A percentile compares a stretch with the other conserved stretches of the same genome.
phyloP scores from a whole-genome alignment of 2,329 filamentous ascomycete species.

The Fusarium xyrophilum region DNA sequence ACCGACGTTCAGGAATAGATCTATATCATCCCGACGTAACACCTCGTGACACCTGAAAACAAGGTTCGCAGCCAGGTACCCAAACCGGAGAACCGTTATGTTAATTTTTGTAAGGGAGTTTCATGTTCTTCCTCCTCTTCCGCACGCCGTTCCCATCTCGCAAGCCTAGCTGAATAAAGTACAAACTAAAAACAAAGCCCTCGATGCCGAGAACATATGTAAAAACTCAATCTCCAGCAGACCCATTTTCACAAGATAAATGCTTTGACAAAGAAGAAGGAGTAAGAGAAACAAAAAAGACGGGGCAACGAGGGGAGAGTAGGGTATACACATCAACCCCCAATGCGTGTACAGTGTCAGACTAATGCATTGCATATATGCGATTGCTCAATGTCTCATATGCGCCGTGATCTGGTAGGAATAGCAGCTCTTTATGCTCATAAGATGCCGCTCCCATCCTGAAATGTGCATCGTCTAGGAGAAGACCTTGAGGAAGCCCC shows the following conservation, averaged over 20 bases:
- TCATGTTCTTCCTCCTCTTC: not conserved
- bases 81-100: slow-evolving; percentile 6
- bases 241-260: slow-evolving; percentile 6
- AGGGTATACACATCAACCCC: slow-evolving; percentile 14
- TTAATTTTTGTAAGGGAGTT: not conserved
- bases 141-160: slow-evolving; percentile 19
- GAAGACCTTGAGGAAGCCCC: slow-evolving; percentile 90
- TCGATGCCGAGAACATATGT: not conserved
- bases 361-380: slow-evolving; percentile 18
- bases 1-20: slow-evolving; percentile 3
- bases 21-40: slow-evolving; percentile 36
- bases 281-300: slow-evolving; percentile 24
- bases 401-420: not conserved
- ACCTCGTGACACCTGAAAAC: slow-evolving; percentile 32
- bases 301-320: slow-evolving; percentile 3
- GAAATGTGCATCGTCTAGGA: slow-evolving; percentile 53
- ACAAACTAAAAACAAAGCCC: slow-evolving; percentile 30
- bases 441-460: not conserved
- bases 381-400: slow-evolving; percentile 21
- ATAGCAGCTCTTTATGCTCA: not conserved
- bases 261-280: slow-evolving; percentile 21
- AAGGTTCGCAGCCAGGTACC: slow-evolving; percentile 35
- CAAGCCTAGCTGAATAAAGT: slow-evolving; percentile 31
- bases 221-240: slow-evolving; percentile 13
- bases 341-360: slow-evolving; percentile 26